Evolutionary conservation across 2,329 filamentous ascomycete genomes (phyloP), one percentile per base, ranked within the genome.

Genomic region (Laburnicola sp.): DNA sequence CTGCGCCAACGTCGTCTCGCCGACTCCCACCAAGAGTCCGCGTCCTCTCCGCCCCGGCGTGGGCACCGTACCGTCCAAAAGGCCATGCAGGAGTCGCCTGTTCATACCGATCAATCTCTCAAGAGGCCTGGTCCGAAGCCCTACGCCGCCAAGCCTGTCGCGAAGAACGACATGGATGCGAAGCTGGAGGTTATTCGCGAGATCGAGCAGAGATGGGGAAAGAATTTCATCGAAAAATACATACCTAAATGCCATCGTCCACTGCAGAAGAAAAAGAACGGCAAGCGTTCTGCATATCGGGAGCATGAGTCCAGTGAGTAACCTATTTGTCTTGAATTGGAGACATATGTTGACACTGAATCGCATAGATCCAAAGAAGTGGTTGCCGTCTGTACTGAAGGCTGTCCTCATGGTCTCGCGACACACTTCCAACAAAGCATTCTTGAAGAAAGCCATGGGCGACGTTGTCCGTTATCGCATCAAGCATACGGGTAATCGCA

Each of bases 211-310:
- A 53, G 45, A 47, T 71, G 68, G 68, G 66, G 68, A 10, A 59
- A 58, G 11, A 46, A 48, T 31, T 71, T 68, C 41, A 68, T 65
- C 43, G 58, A 53, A 6, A 31, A 54, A 1, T 68, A 56, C 50
- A 64, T 71, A n/a, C 68, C 68, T 5, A 64, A 67, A 43, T 59
- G 51, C 4, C 64, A 69, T 40, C 64, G 64, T 2, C 65, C 66
- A 0, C 54, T 69, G 0, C 51, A 63, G 21, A 69, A 69, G 48
- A 52, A 56, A 8, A 53, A 50, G 10, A 39, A 49, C 6, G 45
- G 50, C 28, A 65, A 61, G 49, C 62, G 62, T 2, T 38, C 52
- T n/a, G 41, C 50, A 8, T 56, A 53, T 35, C 62, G 64, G 2
- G 36, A 51, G 9, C 61, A 64, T 21, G 64, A 70, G 50, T 56